Evolutionary conservation across 2,329 filamentous ascomycete species (phyloP).

Genomic region (Nemania sp.): DNA sequence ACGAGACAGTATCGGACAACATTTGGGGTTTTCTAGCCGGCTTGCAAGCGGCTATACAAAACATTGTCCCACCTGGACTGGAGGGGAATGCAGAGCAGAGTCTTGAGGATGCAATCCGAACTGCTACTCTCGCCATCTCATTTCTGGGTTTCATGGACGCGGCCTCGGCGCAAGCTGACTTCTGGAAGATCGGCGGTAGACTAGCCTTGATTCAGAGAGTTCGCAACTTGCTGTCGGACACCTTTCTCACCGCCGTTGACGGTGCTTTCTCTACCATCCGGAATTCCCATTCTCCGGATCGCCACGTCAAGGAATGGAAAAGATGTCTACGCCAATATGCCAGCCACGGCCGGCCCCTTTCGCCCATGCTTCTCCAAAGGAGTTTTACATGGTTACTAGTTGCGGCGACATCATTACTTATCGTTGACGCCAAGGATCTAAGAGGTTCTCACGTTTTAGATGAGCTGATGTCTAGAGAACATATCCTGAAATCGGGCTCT

Average conservation of each 20-base stretch:
- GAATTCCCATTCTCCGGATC: slow-evolving; percentile 70
- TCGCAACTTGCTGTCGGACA: slow-evolving; percentile 75
- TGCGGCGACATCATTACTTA: slow-evolving; percentile 73
- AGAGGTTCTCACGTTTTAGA: slow-evolving; percentile 71
- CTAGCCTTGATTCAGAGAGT: slow-evolving; percentile 73
- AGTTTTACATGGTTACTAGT: slow-evolving; percentile 86
- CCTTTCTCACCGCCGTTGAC: slow-evolving; percentile 84
- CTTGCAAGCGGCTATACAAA: slow-evolving; percentile 65
- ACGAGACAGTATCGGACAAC: slow-evolving; percentile 65
- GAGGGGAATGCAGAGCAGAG: slow-evolving; percentile 61
- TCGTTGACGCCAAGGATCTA: slow-evolving; percentile 63
- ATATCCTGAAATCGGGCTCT: slow-evolving; percentile 49
- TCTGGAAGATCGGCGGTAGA: slow-evolving; percentile 79
- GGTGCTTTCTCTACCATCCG: slow-evolving; percentile 88
- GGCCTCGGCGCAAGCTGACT: slow-evolving; percentile 73
- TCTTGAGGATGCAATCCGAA: slow-evolving; percentile 67
- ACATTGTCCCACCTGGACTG: slow-evolving; percentile 55
- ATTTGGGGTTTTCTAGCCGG: slow-evolving; percentile 74
- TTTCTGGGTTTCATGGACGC: slow-evolving; percentile 90
- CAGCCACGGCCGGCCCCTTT: slow-evolving; percentile 75
- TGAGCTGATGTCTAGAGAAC: slow-evolving; percentile 65
- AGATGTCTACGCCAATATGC: slow-evolving; percentile 83
- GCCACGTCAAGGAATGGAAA: slow-evolving; percentile 80
- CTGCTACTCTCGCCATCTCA: slow-evolving; percentile 78
- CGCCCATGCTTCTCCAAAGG: slow-evolving; percentile 87